phyloP scores from a whole-genome alignment of 148 eudicot genomes.

The Rheum nobile region DNA sequence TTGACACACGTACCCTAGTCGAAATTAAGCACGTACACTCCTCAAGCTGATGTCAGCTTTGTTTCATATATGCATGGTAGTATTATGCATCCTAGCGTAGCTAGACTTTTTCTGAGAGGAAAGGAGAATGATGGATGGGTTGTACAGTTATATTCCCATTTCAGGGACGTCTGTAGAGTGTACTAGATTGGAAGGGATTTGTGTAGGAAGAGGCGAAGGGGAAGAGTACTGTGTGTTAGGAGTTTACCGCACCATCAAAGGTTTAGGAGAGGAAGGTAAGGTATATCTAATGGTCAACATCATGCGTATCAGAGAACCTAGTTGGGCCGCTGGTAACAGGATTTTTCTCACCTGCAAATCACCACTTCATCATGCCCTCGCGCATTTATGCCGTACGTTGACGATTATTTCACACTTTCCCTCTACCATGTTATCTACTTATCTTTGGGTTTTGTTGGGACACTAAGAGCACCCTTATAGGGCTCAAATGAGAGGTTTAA shows the following conservation, averaged over 20 bases:
- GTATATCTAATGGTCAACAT: constrained; percentile 3
- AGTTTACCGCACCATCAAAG: constrained; percentile 6
- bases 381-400: background rate
- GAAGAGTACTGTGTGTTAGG: background rate
- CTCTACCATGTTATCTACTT: no score
- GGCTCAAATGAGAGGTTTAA: no score
- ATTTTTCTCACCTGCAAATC: constrained; percentile 1
- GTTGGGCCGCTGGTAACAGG: background rate
- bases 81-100: no score
- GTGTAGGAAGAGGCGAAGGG: background rate
- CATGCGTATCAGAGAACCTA: background rate
- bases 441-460: no score
- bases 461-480: no score
- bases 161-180: background rate
- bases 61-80: background rate
- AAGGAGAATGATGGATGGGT: background rate
- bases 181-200: background rate
- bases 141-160: background rate
- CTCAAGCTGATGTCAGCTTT: background rate
- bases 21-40: background rate
- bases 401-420: no score
- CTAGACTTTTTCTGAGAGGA: background rate
- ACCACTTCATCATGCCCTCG: background rate
- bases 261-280: background rate
- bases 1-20: background rate